Conservation (phyloP, 768 basidiomycete species). For the Rhodocollybia butyracea region DNA sequence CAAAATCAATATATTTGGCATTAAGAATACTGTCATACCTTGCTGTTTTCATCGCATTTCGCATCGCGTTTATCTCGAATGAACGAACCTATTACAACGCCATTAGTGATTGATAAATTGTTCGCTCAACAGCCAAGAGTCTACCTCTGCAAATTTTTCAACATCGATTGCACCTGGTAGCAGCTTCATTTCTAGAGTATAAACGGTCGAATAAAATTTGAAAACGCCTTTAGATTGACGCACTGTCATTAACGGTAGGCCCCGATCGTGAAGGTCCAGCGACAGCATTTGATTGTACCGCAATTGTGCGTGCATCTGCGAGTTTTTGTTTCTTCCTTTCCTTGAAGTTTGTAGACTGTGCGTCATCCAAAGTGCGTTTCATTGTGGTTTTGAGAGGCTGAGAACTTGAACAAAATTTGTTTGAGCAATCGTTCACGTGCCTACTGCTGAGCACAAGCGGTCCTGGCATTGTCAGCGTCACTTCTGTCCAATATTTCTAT, state of each 20-base stretch:
- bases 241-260: conserved; percentile 37
- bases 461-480: no score
- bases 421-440: background rate
- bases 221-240: conserved; percentile 11
- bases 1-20: background rate
- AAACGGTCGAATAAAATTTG: background rate
- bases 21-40: conserved; percentile 38
- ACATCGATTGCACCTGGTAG: conserved; percentile 79
- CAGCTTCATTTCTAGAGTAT: conserved; percentile 47
- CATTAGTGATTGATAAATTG: background rate
- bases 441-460: no score
- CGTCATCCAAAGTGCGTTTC: conserved; percentile 32
- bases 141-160: conserved; percentile 83
- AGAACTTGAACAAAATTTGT: background rate
- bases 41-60: conserved; percentile 78
- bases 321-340: conserved; percentile 73
- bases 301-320: conserved; percentile 60
- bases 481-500: background rate
- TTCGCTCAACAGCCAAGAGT: conserved; percentile 5
- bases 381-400: conserved; percentile 13
- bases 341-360: conserved; percentile 29
- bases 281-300: conserved; percentile 46
- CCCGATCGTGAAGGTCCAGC: conserved; percentile 38
- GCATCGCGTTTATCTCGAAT: conserved; percentile 91
- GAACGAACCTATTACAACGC: conserved; percentile 64